Evolutionary conservation across 2,329 filamentous ascomycete genomes (phyloP).

Genomic region (Fonsecaea nubica): DNA sequence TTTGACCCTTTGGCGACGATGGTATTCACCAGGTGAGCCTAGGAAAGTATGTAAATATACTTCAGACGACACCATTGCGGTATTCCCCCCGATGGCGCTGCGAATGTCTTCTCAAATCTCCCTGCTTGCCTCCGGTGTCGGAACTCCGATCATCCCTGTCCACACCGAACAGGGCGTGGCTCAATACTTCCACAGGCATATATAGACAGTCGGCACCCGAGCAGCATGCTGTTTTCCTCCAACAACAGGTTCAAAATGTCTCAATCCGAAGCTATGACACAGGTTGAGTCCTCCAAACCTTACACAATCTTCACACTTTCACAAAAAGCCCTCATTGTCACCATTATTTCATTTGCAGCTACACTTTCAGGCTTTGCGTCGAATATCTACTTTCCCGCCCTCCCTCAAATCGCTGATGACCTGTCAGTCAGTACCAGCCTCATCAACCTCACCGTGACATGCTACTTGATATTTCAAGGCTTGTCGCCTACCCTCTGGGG

Average conservation of each 20-base stretch:
- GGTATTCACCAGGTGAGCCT: neutral
- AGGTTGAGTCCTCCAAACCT: conserved; percentile 39
- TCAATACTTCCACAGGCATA: neutral
- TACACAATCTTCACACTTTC: conserved; percentile 60
- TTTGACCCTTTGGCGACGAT: neutral
- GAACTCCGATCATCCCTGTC: conserved; percentile 24
- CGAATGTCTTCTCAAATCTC: neutral
- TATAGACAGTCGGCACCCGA: neutral
- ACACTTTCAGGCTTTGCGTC: conserved; percentile 57
- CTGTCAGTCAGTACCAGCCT: conserved; percentile 48
- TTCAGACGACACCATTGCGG: neutral
- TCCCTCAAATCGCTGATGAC: conserved; percentile 51
- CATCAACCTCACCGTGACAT: conserved; percentile 55
- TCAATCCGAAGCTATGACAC: neutral
- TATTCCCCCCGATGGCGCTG: neutral
- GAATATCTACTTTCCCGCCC: conserved; percentile 56
- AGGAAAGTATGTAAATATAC: neutral
- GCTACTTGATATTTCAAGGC: conserved; percentile 55
- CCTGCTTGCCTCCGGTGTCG: neutral
- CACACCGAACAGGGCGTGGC: neutral
- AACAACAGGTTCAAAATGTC: conserved; percentile 10
- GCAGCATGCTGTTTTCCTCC: neutral
- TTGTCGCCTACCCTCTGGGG: conserved; percentile 53
- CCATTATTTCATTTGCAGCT: conserved; percentile 57
- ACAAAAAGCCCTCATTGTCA: conserved; percentile 58